Percentiles rank a stretch among this genome's conserved stretches.
Evolutionary conservation across 1,284 basidiomycete genomes (phyloP).

Genomic region (Malassezia yamatoensis): DNA sequence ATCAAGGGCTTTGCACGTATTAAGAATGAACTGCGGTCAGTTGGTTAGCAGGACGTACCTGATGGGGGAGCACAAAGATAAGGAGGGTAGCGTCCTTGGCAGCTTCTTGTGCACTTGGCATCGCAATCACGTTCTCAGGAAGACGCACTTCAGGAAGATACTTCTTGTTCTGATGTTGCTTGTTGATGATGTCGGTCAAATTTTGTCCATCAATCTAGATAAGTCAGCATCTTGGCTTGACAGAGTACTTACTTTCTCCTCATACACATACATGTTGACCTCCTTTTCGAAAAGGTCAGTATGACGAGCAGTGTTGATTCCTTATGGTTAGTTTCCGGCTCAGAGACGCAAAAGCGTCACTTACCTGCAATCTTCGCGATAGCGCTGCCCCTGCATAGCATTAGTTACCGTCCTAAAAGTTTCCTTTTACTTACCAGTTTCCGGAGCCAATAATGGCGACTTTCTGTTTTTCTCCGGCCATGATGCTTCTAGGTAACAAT

Average conservation of each 20-base stretch:
- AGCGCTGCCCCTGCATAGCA: constrained; percentile 51
- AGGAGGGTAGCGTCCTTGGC: constrained; percentile 54
- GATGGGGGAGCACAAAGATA: constrained; percentile 55
- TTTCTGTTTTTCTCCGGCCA: constrained; percentile 50
- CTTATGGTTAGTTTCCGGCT: constrained; percentile 1
- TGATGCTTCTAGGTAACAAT: constrained; percentile 14
- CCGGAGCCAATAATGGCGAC: constrained; percentile 54
- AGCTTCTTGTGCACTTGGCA: constrained; percentile 52
- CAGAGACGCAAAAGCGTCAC: background rate
- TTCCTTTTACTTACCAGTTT: constrained; percentile 28
- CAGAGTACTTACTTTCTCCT: constrained; percentile 28
- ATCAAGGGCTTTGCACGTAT: constrained; percentile 38
- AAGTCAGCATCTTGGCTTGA: background rate
- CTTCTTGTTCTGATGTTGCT: constrained; percentile 55
- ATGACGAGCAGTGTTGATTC: constrained; percentile 50
- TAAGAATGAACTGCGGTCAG: constrained; percentile 44
- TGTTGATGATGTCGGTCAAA: constrained; percentile 54
- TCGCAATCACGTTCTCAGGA: constrained; percentile 54
- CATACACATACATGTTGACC: constrained; percentile 43
- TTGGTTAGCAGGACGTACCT: constrained; percentile 22
- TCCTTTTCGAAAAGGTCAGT: constrained; percentile 44
- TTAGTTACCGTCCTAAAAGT: background rate
- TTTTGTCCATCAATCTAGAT: constrained; percentile 53
- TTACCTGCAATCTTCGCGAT: constrained; percentile 54
- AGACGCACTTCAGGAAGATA: constrained; percentile 53